Evolutionary conservation across 2,329 filamentous ascomycete species (phyloP).

Genomic region (Dactylonectria macrodidyma): DNA sequence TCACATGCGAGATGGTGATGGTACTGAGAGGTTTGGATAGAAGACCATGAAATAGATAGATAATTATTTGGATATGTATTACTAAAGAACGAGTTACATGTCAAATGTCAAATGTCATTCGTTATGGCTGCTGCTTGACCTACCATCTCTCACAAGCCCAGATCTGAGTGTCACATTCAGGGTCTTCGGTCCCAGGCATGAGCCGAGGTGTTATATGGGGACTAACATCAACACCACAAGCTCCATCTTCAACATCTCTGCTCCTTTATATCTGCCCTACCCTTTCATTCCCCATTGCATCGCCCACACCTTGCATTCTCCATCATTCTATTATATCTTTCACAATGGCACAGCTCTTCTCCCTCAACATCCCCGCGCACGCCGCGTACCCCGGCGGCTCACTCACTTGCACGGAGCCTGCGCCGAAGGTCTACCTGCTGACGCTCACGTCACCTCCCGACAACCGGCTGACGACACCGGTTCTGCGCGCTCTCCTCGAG

Average conservation of each 20-base stretch:
- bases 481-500: conserved; percentile 77
- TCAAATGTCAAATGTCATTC: no score
- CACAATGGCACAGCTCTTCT: conserved; percentile 51
- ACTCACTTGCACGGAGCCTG: conserved; percentile 75
- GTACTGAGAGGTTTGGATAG: background rate
- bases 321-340: no score
- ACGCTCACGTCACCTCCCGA: conserved; percentile 81
- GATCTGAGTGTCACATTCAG: no score
- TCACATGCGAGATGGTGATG: conserved; percentile 21
- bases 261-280: background rate
- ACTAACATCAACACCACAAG: no score
- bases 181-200: background rate
- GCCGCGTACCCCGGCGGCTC: conserved; percentile 66
- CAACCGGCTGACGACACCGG: conserved; percentile 80
- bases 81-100: no score
- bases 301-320: background rate
- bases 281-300: background rate
- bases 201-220: conserved; percentile 40
- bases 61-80: background rate
- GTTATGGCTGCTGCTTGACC: background rate
- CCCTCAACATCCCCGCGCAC: conserved; percentile 68
- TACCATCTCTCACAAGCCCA: background rate
- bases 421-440: conserved; percentile 77
- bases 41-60: background rate
- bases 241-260: conserved; percentile 3